Conservation (phyloP, 306 rosid species). For the Gynostemma pentaphyllum region DNA sequence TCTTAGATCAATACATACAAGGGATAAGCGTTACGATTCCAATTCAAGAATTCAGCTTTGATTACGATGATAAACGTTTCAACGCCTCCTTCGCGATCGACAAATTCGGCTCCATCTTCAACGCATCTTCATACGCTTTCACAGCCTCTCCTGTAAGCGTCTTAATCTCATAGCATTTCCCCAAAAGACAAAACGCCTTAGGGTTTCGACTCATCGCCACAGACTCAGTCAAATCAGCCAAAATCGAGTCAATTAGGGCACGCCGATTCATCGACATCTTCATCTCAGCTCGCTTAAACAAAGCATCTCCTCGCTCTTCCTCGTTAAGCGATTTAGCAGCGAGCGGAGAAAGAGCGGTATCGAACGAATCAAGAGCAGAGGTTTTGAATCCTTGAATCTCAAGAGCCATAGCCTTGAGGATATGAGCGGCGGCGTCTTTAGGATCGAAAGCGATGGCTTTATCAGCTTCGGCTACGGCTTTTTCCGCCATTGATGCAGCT, state of each 20-base stretch:
- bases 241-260: slow-evolving; percentile 40
- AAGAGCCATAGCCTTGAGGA: slow-evolving; percentile 59
- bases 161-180: slow-evolving; percentile 66
- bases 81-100: slow-evolving; percentile 45
- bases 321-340: slow-evolving; percentile 36
- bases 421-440: slow-evolving; percentile 75
- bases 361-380: slow-evolving; percentile 72
- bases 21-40: too few relatives aligned
- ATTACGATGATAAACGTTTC: slow-evolving; percentile 30
- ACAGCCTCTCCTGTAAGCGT: slow-evolving; percentile 59
- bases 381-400: slow-evolving; percentile 61
- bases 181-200: slow-evolving; percentile 48
- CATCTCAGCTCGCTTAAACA: slow-evolving; percentile 66
- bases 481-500: slow-evolving; percentile 23
- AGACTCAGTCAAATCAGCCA: slow-evolving; percentile 45
- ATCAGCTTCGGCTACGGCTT: slow-evolving; percentile 56
- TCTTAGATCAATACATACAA: too few relatives aligned
- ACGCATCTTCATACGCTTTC: slow-evolving; percentile 62
- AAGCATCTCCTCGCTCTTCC: slow-evolving; percentile 66
- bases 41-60: slow-evolving; percentile 6
- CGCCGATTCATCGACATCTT: slow-evolving; percentile 34
- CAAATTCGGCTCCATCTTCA: slow-evolving; percentile 36
- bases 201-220: slow-evolving; percentile 46
- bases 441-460: slow-evolving; percentile 61
- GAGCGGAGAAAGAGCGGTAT: slow-evolving; percentile 67